Percentiles rank a stretch among this genome's conserved stretches.
phyloP scores from a whole-genome alignment of 495 filamentous ascomycete genomes.

The Clohesyomyces aquaticus region DNA sequence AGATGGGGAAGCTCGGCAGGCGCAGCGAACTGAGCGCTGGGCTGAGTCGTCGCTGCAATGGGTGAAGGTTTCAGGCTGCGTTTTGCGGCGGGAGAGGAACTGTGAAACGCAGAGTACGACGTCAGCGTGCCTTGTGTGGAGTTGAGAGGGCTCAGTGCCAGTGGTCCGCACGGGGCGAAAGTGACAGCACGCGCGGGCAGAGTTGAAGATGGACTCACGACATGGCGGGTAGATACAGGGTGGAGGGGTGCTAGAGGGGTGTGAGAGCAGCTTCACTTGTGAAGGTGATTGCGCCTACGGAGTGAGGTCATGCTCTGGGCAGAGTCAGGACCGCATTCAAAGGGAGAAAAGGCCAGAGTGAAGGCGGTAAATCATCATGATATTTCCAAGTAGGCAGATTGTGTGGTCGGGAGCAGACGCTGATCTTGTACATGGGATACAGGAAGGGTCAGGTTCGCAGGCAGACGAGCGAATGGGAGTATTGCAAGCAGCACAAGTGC shows the following conservation, averaged over 20 bases:
- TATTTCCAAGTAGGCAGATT: conserved; percentile 42
- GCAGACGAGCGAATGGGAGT: conserved; percentile 39
- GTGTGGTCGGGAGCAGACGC: conserved; percentile 37
- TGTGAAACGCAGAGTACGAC: conserved; percentile 37
- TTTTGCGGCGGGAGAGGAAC: conserved; percentile 39
- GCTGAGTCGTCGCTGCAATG: conserved; percentile 31
- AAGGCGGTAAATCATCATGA: conserved; percentile 42
- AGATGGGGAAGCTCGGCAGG: conserved; percentile 31
- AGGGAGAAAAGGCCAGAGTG: conserved; percentile 23
- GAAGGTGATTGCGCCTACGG: conserved; percentile 9
- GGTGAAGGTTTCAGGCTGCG: conserved; percentile 42
- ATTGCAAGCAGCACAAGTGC: conserved; percentile 11
- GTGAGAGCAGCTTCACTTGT: conserved; percentile 28
- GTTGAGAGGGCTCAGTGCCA: conserved; percentile 4
- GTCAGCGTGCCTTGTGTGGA: conserved; percentile 33
- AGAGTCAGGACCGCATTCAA: conserved; percentile 33
- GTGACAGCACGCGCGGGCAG: conserved; percentile 11
- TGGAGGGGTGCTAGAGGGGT: no score
- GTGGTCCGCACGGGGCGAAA: conserved; percentile 12
- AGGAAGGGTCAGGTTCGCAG: conserved; percentile 37
- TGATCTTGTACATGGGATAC: conserved; percentile 43
- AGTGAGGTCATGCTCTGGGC: conserved; percentile 30
- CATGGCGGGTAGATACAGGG: conserved; percentile 37
- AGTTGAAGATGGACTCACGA: conserved; percentile 39
- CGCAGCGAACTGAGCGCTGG: conserved; percentile 23